Conservation (phyloP, 1,139 yeast species). For the Yamadazyma conglobata region DNA sequence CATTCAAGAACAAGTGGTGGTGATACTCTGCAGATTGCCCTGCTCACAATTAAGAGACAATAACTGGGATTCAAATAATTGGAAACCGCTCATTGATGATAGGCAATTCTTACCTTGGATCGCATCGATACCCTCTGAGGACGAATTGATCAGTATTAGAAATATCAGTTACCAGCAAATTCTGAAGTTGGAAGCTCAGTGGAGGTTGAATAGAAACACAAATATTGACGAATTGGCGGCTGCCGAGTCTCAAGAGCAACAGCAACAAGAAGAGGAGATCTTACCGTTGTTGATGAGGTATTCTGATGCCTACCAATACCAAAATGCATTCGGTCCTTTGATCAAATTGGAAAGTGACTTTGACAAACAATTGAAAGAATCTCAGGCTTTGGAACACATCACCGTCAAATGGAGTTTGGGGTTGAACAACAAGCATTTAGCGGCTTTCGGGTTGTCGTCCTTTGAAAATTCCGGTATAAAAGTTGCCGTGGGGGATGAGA, state of each 20-base stretch:
- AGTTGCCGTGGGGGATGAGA: conserved; percentile 86
- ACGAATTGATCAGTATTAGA: conserved; percentile 53
- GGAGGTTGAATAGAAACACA: conserved; percentile 73
- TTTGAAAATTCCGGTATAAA: conserved; percentile 64
- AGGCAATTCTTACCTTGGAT: conserved; percentile 81
- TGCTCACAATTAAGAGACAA: conserved; percentile 73
- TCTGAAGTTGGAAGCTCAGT: conserved; percentile 69
- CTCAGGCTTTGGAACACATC: conserved; percentile 74
- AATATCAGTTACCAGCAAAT: conserved; percentile 64
- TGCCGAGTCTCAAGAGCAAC: conserved; percentile 22
- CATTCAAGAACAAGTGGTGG: conserved; percentile 82
- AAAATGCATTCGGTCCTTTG: conserved; percentile 79
- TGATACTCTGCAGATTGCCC: conserved; percentile 82
- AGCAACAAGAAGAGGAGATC: conserved; percentile 42
- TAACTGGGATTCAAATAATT: conserved; percentile 84
- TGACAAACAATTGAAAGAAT: conserved; percentile 71
- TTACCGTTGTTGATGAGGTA: conserved; percentile 75
- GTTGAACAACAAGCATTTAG: conserved; percentile 61
- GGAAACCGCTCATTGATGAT: conserved; percentile 86
- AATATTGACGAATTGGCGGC: conserved; percentile 51
- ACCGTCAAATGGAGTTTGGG: conserved; percentile 75
- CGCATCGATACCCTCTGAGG: conserved; percentile 64
- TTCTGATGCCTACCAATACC: conserved; percentile 83
- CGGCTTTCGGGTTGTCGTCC: conserved; percentile 65
- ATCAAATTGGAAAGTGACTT: conserved; percentile 79